Evolutionary conservation across 2,329 filamentous ascomycete species (phyloP), one percentile per base, ranked within the genome.

Genomic region (Helminthosporium solani): DNA sequence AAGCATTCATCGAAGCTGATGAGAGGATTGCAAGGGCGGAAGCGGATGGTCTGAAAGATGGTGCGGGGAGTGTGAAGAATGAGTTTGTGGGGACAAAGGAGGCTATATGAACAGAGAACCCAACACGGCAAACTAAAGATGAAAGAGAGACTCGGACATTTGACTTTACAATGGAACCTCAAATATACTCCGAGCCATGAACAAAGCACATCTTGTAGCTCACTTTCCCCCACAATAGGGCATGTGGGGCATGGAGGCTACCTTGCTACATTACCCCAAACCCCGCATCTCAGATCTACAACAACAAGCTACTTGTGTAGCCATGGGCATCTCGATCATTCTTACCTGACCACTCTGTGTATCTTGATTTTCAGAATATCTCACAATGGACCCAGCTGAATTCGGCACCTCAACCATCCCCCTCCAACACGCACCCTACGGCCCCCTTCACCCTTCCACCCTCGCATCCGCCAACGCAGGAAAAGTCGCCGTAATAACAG

Each of bases 1-100:
- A 61, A n/a, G 72, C 75, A 46, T 79, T 74, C 40, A 72, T 76
- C 15, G 72, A 78, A 47, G 70, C 70, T 12, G 75, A 79, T 52
- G 67, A 75, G 40, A 43, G 66, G 52, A 63, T 67, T 64, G 28
- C 50, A 50, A 25, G 37, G 20, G 47, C 49, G 21, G 47, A 48
- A 20, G 54, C 52, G 20, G 46, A 53, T 12, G 44, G 45, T 18
- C 54, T 58, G 18, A 47, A 49, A 3, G 40, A 36, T 1, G 44
- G 50, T 27, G n/a, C 33, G 15, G 45, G 31, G n/a, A 57, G 50
- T 19, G 33, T 53, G 9, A 57, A 52, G 18, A 59, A 40, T 2
- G 52, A 60, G 20, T 43, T 58, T 40, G 42, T 63, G 9, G 56
- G 64, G 47, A 63, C 42, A 0, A 66, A 63, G 35, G 63, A 65